phyloP scores from a whole-genome alignment of 1,284 basidiomycete genomes.

The Ceratobasidium sp. region DNA sequence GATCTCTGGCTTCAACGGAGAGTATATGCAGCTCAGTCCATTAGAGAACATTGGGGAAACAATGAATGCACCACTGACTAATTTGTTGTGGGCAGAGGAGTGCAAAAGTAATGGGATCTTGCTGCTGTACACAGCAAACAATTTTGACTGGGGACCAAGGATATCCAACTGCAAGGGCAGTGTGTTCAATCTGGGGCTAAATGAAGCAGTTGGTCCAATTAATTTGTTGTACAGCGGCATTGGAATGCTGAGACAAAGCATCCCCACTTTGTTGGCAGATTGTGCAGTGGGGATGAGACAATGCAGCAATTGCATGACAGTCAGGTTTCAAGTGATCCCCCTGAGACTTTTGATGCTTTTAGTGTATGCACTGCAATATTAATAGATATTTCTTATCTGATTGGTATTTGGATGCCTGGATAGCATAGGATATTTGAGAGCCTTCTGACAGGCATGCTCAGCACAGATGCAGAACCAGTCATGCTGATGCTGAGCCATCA shows the following conservation, averaged over 20 bases:
- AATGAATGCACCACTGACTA: constrained; percentile 25
- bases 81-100: background rate
- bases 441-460: background rate
- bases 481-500: background rate
- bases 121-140: background rate
- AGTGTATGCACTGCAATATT: background rate
- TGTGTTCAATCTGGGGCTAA: constrained; percentile 23
- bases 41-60: background rate
- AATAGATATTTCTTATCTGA: too few relatives aligned
- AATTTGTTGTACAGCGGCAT: background rate
- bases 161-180: background rate
- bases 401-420: too few relatives aligned
- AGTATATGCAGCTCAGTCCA: constrained; percentile 30
- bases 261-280: background rate
- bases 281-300: background rate
- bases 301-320: background rate
- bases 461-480: background rate
- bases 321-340: background rate
- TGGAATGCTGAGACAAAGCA: background rate
- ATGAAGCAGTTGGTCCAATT: constrained; percentile 32
- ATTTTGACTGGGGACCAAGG: constrained; percentile 9
- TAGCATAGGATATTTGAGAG: background rate
- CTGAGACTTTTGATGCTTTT: background rate
- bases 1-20: constrained; percentile 5
- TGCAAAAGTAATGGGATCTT: constrained; percentile 14